These are phyloP conservation scores for Mucor lusitanicus DNA, from an alignment of 371 early-diverging fungal genomes.

Conservation along the genomic window DNA sequence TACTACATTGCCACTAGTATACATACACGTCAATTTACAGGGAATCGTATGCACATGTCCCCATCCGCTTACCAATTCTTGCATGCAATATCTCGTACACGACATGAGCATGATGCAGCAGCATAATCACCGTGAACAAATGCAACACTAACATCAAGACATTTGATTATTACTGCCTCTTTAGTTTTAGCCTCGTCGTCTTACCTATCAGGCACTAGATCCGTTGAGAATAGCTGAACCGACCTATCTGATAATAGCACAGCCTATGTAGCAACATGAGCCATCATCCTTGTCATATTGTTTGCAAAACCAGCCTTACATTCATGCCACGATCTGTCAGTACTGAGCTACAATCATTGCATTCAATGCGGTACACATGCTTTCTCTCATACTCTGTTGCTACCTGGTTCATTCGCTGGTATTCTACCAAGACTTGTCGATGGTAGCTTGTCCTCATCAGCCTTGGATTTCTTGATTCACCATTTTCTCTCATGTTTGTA, in stretches of 20 bases:
- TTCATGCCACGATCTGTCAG: conserved; percentile 48
- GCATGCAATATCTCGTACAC: conserved; percentile 46
- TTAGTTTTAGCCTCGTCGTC: background rate
- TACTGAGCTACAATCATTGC: conserved; percentile 29
- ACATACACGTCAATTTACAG: too few relatives aligned
- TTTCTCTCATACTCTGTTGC: conserved; percentile 36
- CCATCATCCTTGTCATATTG: too few relatives aligned
- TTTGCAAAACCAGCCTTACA: conserved; percentile 20
- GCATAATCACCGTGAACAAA: conserved; percentile 46
- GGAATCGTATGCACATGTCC: background rate
- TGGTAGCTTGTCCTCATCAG: conserved; percentile 5
- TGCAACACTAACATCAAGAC: conserved; percentile 21
- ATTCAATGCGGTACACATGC: conserved; percentile 42
- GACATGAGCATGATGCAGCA: conserved; percentile 39
- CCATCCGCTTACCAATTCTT: conserved; percentile 29
- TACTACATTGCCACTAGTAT: conserved; percentile 40
- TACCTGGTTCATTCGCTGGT: conserved; percentile 25
- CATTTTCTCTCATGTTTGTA: background rate
- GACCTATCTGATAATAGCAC: conserved; percentile 39
- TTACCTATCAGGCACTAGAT: conserved; percentile 44
- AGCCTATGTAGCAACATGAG: conserved; percentile 35
- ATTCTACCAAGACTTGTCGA: conserved; percentile 27
- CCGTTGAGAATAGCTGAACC: conserved; percentile 41
- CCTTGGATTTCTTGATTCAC: background rate
- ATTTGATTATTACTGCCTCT: background rate